Percentiles rank a stretch among this genome's conserved stretches.
Conservation (phyloP, 1,284 basidiomycete genomes). For the Ustilago sp. region DNA sequence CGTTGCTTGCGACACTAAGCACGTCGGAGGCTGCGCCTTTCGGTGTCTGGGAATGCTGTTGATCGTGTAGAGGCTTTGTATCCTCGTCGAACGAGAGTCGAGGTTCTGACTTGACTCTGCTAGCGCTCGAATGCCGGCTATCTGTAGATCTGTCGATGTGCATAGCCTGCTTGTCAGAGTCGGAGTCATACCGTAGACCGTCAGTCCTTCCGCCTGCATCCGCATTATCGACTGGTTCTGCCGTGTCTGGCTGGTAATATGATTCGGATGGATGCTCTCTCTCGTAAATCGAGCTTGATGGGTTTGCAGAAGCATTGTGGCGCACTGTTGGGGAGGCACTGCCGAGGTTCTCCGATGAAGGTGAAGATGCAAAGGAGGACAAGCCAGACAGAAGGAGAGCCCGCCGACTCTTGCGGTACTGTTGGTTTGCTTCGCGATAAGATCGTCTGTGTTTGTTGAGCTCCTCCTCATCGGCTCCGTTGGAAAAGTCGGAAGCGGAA, state of each 20-base stretch:
- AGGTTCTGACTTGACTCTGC: conserved; percentile 12
- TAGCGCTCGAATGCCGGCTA: neutral
- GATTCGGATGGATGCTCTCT: conserved; percentile 14
- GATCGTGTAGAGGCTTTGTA: neutral
- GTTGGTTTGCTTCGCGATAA: conserved; percentile 47
- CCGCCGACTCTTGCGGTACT: conserved; percentile 50
- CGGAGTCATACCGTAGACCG: conserved; percentile 24
- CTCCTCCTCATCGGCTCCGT: conserved; percentile 29
- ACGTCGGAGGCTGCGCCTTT: neutral
- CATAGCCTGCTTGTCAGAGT: conserved; percentile 9
- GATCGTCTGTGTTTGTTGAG: conserved; percentile 27
- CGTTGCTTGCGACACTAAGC: conserved; percentile 11
- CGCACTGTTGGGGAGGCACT: conserved; percentile 18
- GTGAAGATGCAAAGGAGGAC: conserved; percentile 41
- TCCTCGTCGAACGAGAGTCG: neutral
- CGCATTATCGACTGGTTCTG: conserved; percentile 35
- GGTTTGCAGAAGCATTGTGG: conserved; percentile 27
- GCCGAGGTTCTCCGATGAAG: conserved; percentile 29
- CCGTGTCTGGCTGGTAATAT: conserved; percentile 28
- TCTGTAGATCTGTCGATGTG: neutral
- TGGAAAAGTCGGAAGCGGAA: conserved; percentile 34
- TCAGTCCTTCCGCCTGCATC: conserved; percentile 23
- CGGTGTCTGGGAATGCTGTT: conserved; percentile 10
- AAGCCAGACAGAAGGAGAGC: conserved; percentile 49
- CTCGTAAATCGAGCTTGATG: conserved; percentile 29